Evolutionary conservation across 2,329 filamentous ascomycete genomes (phyloP), one percentile per base, ranked within the genome.

Genomic region (Colletotrichum chrysophilum): DNA sequence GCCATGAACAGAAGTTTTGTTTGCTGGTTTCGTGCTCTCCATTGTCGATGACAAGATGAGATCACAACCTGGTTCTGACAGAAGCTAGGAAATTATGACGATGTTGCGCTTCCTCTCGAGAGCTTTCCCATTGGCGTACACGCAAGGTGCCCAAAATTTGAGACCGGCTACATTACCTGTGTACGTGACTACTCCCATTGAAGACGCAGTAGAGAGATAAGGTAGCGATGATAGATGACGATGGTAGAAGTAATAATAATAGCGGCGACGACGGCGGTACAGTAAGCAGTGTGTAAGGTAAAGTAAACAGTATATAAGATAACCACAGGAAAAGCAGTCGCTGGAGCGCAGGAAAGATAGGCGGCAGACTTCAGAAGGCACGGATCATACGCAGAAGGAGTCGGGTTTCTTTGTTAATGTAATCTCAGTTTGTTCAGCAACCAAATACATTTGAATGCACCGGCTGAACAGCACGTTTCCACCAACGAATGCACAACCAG

Each of bases 161-260:
- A 43, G 16, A 43, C 36, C 36, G 36, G 16, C 16, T 43, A 10
- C 18, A 18, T 18, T 18, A 1, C 36, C 36, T 43, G 8, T 18
- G 36, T 43, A 43, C 16, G 1, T 48, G 18, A 3, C 5, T 48
- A n/a, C 9, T 48, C 18, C 18, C 18, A 5, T 12, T n/a, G 9
- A n/a, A 48, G 18, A 48, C 18, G 18, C 0, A 0, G 16, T 12
- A n/a, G 5, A 48, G 18, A 48, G 18, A 4, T 4, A 0, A 12
- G 18, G 38, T 48, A 48, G 5, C 9, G 9, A 43, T 43, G 16
- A 43, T 43, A 43, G 8, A 43, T 5, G 16, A 43, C 36, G 0
- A 18, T 18, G 36, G 14, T 43, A 0, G 16, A 18, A 43, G 38
- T 9, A 43, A 1, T n/a, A 4, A 43, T 48, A 1, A 48, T n/a